Evolutionary conservation across 2,329 filamentous ascomycete genomes (phyloP).

Genomic region (Chrysoporthe austroafricana): DNA sequence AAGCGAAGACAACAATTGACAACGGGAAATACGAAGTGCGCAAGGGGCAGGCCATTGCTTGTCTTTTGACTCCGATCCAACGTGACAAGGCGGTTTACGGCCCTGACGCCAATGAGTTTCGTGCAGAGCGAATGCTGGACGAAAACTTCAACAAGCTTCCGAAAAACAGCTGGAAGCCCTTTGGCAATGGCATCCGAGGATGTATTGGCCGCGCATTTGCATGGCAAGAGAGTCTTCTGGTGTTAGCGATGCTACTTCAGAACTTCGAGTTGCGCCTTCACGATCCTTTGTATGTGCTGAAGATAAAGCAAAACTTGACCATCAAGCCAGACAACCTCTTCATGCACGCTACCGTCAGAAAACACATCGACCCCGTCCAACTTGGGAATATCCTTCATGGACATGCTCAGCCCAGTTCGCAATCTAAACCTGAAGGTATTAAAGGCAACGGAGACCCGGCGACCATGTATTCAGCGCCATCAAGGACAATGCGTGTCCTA

Average conservation of each 20-base stretch:
- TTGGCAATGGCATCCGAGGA: slow-evolving; percentile 47
- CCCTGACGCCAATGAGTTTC: slow-evolving; percentile 29
- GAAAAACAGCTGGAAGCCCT: slow-evolving; percentile 43
- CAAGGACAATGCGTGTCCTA: not conserved
- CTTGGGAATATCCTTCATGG: too few species aligned
- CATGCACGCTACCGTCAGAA: slow-evolving; percentile 26
- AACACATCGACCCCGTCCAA: not conserved
- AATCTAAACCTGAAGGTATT: not conserved
- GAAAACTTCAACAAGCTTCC: slow-evolving; percentile 32
- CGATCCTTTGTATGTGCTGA: slow-evolving; percentile 46
- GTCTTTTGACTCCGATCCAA: slow-evolving; percentile 28
- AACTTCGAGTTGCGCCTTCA: slow-evolving; percentile 48
- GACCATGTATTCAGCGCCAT: not conserved
- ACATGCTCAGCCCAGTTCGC: not conserved
- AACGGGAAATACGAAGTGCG: slow-evolving; percentile 28
- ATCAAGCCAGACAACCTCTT: slow-evolving; percentile 44
- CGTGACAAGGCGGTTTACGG: slow-evolving; percentile 29
- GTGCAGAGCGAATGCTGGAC: slow-evolving; percentile 30
- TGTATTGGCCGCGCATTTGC: slow-evolving; percentile 49
- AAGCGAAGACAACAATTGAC: slow-evolving; percentile 13
- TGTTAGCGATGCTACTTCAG: slow-evolving; percentile 48
- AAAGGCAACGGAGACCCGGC: slow-evolving; percentile 15
- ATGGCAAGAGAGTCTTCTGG: slow-evolving; percentile 48
- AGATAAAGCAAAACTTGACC: slow-evolving; percentile 48
- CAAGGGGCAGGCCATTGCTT: slow-evolving; percentile 16